Conservation (phyloP, 768 basidiomycete genomes). For the Suillus hirtellus region DNA sequence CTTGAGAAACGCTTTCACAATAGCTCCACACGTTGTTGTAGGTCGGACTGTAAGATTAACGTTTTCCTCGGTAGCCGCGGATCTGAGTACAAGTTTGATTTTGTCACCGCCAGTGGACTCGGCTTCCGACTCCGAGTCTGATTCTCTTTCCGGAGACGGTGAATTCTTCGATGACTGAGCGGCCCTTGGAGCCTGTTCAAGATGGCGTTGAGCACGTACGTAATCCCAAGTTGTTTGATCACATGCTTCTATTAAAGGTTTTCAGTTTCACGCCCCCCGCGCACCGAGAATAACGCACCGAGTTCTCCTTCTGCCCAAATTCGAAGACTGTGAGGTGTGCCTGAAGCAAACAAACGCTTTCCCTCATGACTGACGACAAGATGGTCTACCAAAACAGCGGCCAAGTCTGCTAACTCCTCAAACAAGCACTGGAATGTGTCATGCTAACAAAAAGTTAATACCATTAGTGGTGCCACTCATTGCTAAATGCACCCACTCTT, state of each 20-base stretch:
- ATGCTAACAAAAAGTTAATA: conserved; percentile 39
- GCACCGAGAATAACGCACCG: conserved; percentile 41
- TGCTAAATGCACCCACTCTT: conserved; percentile 43
- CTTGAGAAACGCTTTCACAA: conserved; percentile 74
- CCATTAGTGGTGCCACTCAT: background rate
- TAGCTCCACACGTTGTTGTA: conserved; percentile 74
- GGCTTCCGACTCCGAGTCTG: conserved; percentile 31
- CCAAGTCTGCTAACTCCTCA: conserved; percentile 65
- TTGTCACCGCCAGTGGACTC: conserved; percentile 44
- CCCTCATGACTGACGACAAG: conserved; percentile 63
- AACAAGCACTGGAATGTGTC: conserved; percentile 67
- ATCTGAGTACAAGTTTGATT: conserved; percentile 68
- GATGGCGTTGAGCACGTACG: conserved; percentile 43
- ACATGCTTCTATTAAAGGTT: conserved; percentile 55
- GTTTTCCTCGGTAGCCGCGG: conserved; percentile 46
- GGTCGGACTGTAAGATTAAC: conserved; percentile 69
- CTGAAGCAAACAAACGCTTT: conserved; percentile 66
- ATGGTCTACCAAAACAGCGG: conserved; percentile 46
- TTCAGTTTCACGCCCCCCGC: conserved; percentile 13
- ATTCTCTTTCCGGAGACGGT: conserved; percentile 20
- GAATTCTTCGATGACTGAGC: conserved; percentile 13
- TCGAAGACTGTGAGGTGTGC: conserved; percentile 62
- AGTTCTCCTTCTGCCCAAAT: conserved; percentile 72
- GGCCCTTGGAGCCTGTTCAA: conserved; percentile 19
- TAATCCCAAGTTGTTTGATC: conserved; percentile 65